A percentile compares a stretch with the other conserved stretches of the same genome.
phyloP scores from a whole-genome alignment of 2,329 filamentous ascomycete genomes.

The Ophiocordyceps australis region DNA sequence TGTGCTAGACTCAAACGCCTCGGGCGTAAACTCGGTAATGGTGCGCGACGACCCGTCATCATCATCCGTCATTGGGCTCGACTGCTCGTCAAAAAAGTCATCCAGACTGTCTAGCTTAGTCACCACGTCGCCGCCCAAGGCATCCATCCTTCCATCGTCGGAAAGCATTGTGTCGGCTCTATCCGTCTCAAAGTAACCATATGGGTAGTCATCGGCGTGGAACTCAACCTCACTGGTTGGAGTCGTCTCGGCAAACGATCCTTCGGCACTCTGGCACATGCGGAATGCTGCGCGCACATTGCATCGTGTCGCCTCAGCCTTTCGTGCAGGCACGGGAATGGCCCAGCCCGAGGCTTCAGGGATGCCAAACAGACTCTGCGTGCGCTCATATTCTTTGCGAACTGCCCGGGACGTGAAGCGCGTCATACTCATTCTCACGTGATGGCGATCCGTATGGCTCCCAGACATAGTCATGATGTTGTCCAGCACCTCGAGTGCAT shows the following conservation, averaged over 20 bases:
- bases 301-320: constrained; percentile 67
- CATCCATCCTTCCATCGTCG: constrained; percentile 56
- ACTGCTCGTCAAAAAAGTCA: constrained; percentile 62
- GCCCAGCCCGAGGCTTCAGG: constrained; percentile 94
- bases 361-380: constrained; percentile 89
- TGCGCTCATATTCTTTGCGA: constrained; percentile 86
- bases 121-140: constrained; percentile 58
- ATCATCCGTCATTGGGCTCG: constrained; percentile 36
- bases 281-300: constrained; percentile 97
- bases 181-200: constrained; percentile 52
- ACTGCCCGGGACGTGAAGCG: constrained; percentile 69
- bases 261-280: constrained; percentile 60
- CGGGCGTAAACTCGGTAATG: constrained; percentile 45
- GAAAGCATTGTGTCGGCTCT: constrained; percentile 87
- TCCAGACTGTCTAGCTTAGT: constrained; percentile 63
- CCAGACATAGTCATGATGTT: constrained; percentile 90
- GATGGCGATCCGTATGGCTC: constrained; percentile 82
- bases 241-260: constrained; percentile 36
- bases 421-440: constrained; percentile 96
- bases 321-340: constrained; percentile 78
- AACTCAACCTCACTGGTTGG: constrained; percentile 83
- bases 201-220: constrained; percentile 72
- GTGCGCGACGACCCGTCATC: constrained; percentile 44
- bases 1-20: constrained; percentile 55
- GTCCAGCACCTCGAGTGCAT: constrained; percentile 80